These are phyloP conservation scores for Rosa chinensis DNA, from an alignment of 306 rosid genomes.

Conservation along the genomic window DNA sequence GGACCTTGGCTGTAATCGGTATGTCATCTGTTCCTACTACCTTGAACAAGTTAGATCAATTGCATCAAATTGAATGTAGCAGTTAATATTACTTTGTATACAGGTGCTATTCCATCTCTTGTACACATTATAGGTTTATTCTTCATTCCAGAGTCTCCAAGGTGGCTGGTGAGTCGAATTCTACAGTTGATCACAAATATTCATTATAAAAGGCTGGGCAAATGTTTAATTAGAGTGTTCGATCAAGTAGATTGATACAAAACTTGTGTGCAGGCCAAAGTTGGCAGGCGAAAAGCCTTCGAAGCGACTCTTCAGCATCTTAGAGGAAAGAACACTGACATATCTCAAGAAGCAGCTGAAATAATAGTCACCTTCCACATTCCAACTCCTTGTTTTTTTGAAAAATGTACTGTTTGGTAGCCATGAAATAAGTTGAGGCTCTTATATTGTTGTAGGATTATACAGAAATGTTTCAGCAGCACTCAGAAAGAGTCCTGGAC, in stretches of 20 bases:
- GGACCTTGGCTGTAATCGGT: conserved; percentile 39
- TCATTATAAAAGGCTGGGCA: background rate
- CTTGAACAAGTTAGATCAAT: background rate
- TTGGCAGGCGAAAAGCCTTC: conserved; percentile 23
- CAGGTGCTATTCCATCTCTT: conserved; percentile 61
- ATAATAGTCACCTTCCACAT: conserved; percentile 32
- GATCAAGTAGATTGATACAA: background rate
- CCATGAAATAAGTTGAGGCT: too few species aligned
- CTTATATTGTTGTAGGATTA: conserved; percentile 18
- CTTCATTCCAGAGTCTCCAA: conserved; percentile 89
- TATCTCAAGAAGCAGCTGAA: conserved; percentile 35
- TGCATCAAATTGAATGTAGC: conserved; percentile 1
- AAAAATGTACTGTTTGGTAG: background rate
- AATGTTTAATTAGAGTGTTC: background rate
- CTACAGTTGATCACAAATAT: background rate
- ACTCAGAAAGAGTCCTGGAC: conserved; percentile 28
- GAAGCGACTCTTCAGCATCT: conserved; percentile 34
- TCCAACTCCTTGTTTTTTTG: background rate
- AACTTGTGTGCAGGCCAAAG: conserved; percentile 34
- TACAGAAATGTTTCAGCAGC: conserved; percentile 21
- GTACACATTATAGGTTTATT: conserved; percentile 58
- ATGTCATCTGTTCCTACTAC: background rate
- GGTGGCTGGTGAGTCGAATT: conserved; percentile 69
- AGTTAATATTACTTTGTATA: conserved; percentile 2
- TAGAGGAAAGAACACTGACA: conserved; percentile 33